Percentiles rank a stretch among this genome's conserved stretches.
phyloP scores from a whole-genome alignment of 2,329 filamentous ascomycete genomes.

The Fusarium sp. region DNA sequence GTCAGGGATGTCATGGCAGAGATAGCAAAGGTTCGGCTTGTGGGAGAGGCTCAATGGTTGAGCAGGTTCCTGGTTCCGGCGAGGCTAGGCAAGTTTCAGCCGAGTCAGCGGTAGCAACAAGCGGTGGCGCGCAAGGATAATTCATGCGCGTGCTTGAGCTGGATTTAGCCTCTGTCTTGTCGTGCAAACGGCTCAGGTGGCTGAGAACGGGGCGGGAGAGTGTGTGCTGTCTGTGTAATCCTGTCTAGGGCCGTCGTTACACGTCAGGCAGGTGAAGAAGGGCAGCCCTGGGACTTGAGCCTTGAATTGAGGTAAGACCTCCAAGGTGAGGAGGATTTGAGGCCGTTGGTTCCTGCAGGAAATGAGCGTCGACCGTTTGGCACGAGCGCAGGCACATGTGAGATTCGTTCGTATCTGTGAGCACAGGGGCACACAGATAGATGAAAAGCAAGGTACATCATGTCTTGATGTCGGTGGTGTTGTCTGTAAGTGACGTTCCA shows the following conservation, averaged over 20 bases:
- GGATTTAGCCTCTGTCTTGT: slow-evolving; percentile 30
- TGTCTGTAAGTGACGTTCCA: background rate
- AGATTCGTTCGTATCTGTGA: background rate
- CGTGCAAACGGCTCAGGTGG: slow-evolving; percentile 30
- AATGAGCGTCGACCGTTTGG: slow-evolving; percentile 9
- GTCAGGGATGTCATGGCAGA: slow-evolving; percentile 10
- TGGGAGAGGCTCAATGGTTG: slow-evolving; percentile 25
- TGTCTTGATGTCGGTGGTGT: background rate
- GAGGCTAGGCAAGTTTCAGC: slow-evolving; percentile 38
- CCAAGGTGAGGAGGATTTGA: background rate
- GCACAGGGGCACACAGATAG: background rate
- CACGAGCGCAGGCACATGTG: background rate
- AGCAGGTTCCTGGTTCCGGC: slow-evolving; percentile 7
- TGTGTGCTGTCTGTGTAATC: slow-evolving; percentile 19
- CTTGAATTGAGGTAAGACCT: background rate
- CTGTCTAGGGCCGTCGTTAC: slow-evolving; percentile 26
- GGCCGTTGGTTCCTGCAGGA: slow-evolving; percentile 22
- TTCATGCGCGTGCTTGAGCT: slow-evolving; percentile 39
- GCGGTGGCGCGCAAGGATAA: slow-evolving; percentile 30
- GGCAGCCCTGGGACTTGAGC: slow-evolving; percentile 1
- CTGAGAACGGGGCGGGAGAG: background rate
- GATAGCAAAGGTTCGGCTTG: slow-evolving; percentile 10
- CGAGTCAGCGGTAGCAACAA: slow-evolving; percentile 25
- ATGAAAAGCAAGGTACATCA: slow-evolving; percentile 1
- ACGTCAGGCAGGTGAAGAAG: slow-evolving; percentile 11